phyloP scores from a whole-genome alignment of 2,329 filamentous ascomycete species.

The Albophoma yamanashiensis region DNA sequence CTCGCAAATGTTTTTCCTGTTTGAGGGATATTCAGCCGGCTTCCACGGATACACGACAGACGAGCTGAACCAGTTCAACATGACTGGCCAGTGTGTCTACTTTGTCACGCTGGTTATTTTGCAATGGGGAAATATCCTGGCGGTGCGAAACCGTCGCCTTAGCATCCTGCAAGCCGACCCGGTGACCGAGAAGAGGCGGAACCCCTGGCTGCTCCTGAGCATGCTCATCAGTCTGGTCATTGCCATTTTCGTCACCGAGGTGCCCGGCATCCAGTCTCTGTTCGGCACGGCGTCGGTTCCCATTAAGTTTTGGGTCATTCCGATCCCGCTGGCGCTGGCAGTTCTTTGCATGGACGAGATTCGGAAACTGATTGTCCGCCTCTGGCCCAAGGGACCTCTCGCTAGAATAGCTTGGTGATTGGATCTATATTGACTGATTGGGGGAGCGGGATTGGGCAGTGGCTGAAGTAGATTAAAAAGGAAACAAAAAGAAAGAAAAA shows the following conservation, averaged over 20 bases:
- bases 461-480: neutral
- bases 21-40: slow-evolving; percentile 34
- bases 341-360: slow-evolving; percentile 42
- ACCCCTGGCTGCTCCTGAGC: slow-evolving; percentile 36
- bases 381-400: slow-evolving; percentile 31
- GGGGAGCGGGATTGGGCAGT: neutral
- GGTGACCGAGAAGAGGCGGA: slow-evolving; percentile 31
- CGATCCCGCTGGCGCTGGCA: slow-evolving; percentile 36
- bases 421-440: neutral
- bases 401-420: slow-evolving; percentile 38
- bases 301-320: slow-evolving; percentile 41
- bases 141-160: slow-evolving; percentile 38
- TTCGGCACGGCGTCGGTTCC: slow-evolving; percentile 39
- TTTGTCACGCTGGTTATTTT: slow-evolving; percentile 43
- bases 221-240: slow-evolving; percentile 37
- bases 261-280: slow-evolving; percentile 34
- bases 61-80: slow-evolving; percentile 36
- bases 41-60: slow-evolving; percentile 36
- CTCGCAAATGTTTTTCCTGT: slow-evolving; percentile 36
- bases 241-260: slow-evolving; percentile 42
- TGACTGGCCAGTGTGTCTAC: slow-evolving; percentile 39
- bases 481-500: neutral
- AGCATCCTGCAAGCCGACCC: slow-evolving; percentile 42
- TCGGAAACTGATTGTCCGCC: slow-evolving; percentile 36
- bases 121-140: slow-evolving; percentile 42